A percentile compares a stretch with the other conserved stretches of the same genome.
These are phyloP conservation scores for Sarocladium oryzae DNA, from an alignment of 2,329 filamentous ascomycete genomes.

Conservation along the genomic window DNA sequence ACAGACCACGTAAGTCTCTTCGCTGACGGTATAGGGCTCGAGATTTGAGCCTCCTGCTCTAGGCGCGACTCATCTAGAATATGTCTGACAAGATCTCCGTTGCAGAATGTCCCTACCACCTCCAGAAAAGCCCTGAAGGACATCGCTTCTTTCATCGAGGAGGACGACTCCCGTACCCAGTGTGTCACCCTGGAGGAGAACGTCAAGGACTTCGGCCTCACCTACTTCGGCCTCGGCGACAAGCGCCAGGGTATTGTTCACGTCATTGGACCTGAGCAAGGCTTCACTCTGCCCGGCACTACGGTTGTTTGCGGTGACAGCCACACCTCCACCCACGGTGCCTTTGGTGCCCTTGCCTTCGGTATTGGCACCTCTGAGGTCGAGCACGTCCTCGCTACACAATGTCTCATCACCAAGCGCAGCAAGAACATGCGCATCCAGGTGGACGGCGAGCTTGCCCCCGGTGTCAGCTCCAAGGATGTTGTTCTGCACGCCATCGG, in stretches of 20 bases:
- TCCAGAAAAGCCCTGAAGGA: slow-evolving; percentile 91
- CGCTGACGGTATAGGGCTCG: too few relatives aligned
- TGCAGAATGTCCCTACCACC: slow-evolving; percentile 84
- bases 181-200: slow-evolving; percentile 96
- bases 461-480: slow-evolving; percentile 94
- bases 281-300: slow-evolving; percentile 94
- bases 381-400: slow-evolving; percentile 91
- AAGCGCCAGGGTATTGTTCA: slow-evolving; percentile 98
- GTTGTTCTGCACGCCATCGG: slow-evolving; percentile 91
- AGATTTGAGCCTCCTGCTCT: too few relatives aligned
- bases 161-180: slow-evolving; percentile 88
- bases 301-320: slow-evolving; percentile 97
- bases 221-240: slow-evolving; percentile 94
- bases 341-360: slow-evolving; percentile 89
- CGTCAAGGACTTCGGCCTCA: slow-evolving; percentile 91
- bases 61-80: too few relatives aligned
- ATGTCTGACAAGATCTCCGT: slow-evolving; percentile 15
- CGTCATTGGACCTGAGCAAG: slow-evolving; percentile 96
- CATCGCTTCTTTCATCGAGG: slow-evolving; percentile 87
- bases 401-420: slow-evolving; percentile 87
- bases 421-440: slow-evolving; percentile 99
- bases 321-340: slow-evolving; percentile 96
- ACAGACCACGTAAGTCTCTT: slow-evolving; percentile 77
- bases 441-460: slow-evolving; percentile 81
- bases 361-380: slow-evolving; percentile 98